Conservation (phyloP, 495 filamentous ascomycete genomes). For the Aspergillus haitiensis region DNA sequence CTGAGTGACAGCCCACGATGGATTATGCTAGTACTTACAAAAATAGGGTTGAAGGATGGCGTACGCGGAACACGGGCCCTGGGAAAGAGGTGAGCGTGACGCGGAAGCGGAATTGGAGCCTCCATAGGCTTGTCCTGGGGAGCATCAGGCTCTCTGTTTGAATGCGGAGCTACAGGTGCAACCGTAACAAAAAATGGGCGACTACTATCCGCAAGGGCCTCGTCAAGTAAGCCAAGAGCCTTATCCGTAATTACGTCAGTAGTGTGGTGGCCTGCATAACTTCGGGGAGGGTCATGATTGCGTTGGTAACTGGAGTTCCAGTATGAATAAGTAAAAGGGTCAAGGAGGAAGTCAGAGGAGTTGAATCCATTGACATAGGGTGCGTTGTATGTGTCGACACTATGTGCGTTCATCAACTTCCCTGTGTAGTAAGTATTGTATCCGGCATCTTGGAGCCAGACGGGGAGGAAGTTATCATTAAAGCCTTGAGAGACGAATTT, state of each 20-base stretch:
- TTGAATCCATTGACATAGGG: constrained; percentile 60
- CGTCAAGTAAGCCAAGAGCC: constrained; percentile 61
- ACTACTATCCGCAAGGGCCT: constrained; percentile 47
- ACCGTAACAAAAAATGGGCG: constrained; percentile 68
- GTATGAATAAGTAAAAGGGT: constrained; percentile 72
- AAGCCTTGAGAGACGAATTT: constrained; percentile 66
- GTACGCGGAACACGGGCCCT: constrained; percentile 42
- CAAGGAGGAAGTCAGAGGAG: constrained; percentile 64
- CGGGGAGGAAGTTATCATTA: constrained; percentile 64
- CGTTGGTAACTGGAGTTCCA: constrained; percentile 66
- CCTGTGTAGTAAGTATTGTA: constrained; percentile 74
- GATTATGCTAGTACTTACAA: constrained; percentile 39
- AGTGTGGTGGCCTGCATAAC: constrained; percentile 57
- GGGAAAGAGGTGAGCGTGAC: constrained; percentile 43
- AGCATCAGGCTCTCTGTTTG: constrained; percentile 47
- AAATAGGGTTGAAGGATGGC: constrained; percentile 45
- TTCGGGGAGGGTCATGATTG: constrained; percentile 58
- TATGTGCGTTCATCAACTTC: constrained; percentile 70
- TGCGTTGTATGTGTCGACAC: constrained; percentile 55
- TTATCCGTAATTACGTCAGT: constrained; percentile 65
- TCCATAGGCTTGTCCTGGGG: constrained; percentile 38
- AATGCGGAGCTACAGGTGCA: constrained; percentile 67
- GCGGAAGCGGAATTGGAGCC: constrained; percentile 50
- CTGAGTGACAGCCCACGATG: constrained; percentile 32
- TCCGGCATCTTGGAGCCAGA: constrained; percentile 70